Conservation (phyloP, 2,329 filamentous ascomycete species). For the Xylaria sp. region DNA sequence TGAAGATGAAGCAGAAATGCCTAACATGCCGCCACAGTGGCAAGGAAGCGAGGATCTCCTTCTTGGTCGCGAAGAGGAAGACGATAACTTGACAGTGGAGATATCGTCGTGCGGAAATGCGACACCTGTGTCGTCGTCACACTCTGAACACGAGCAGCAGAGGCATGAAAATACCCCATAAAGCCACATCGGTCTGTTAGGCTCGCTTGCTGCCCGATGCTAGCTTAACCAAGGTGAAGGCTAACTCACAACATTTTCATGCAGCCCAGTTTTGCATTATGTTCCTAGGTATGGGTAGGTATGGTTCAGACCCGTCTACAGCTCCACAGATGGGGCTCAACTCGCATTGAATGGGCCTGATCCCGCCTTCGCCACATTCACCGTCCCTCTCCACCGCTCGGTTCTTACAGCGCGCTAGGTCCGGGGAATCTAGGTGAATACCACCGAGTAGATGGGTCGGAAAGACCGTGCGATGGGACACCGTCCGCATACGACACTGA, state of each 20-base stretch:
- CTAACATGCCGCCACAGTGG: slow-evolving; percentile 72
- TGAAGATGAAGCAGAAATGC: slow-evolving; percentile 70
- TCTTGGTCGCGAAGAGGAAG: slow-evolving; percentile 59
- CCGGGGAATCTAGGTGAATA: slow-evolving; percentile 29
- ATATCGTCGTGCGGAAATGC: slow-evolving; percentile 27
- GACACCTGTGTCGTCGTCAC: slow-evolving; percentile 7
- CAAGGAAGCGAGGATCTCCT: slow-evolving; percentile 74
- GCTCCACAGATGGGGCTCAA: slow-evolving; percentile 25
- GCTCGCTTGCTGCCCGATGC: slow-evolving; percentile 26
- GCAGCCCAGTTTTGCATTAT: slow-evolving; percentile 15
- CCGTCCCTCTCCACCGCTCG: slow-evolving; percentile 20
- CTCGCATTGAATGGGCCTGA: slow-evolving; percentile 9
- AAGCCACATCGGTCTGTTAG: slow-evolving; percentile 16
- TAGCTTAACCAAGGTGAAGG: slow-evolving; percentile 24
- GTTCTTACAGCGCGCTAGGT: slow-evolving; percentile 18
- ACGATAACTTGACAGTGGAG: slow-evolving; percentile 53
- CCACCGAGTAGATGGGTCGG: slow-evolving; percentile 30
- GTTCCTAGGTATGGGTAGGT: slow-evolving; percentile 13
- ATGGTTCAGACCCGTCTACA: slow-evolving; percentile 18
- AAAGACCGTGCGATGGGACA: slow-evolving; percentile 20
- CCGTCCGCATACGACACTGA: slow-evolving; percentile 4
- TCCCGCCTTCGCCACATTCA: slow-evolving; percentile 16
- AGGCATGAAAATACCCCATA: slow-evolving; percentile 16
- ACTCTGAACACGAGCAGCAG: slow-evolving; percentile 16
- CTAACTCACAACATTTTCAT: slow-evolving; percentile 20